Evolutionary conservation across 2,329 filamentous ascomycete species (phyloP).

Genomic region (Xylariales sp.): DNA sequence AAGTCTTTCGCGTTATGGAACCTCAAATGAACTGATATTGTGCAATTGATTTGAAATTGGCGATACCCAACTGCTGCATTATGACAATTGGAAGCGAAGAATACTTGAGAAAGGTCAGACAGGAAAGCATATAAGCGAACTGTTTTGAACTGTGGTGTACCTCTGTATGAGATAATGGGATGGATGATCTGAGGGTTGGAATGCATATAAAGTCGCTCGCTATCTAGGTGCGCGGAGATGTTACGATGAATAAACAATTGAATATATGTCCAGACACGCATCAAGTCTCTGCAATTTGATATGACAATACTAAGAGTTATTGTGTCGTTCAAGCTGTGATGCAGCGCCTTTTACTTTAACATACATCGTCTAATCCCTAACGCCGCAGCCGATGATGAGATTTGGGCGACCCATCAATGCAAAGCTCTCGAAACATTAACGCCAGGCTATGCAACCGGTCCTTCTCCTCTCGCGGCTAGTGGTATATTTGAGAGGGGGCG

Average conservation of each 20-base stretch:
- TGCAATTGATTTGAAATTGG: slow-evolving; percentile 18
- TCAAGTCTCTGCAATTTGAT: background rate
- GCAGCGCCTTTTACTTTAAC: no score
- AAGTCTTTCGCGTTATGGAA: background rate
- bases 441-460: slow-evolving; percentile 28
- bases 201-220: slow-evolving; percentile 20
- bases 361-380: background rate
- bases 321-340: background rate
- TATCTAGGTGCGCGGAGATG: slow-evolving; percentile 17
- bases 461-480: background rate
- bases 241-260: background rate
- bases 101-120: background rate
- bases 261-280: background rate
- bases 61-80: slow-evolving; percentile 23
- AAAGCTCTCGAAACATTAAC: slow-evolving; percentile 14
- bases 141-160: background rate
- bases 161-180: slow-evolving; percentile 4
- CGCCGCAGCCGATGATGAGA: background rate
- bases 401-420: background rate
- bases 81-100: slow-evolving; percentile 1
- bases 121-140: background rate
- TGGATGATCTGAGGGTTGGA: background rate
- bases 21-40: slow-evolving; percentile 2
- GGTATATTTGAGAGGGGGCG: background rate
- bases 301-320: background rate